phyloP scores from a whole-genome alignment of 805 yeast genomes.

The Yamadazyma sp. region DNA sequence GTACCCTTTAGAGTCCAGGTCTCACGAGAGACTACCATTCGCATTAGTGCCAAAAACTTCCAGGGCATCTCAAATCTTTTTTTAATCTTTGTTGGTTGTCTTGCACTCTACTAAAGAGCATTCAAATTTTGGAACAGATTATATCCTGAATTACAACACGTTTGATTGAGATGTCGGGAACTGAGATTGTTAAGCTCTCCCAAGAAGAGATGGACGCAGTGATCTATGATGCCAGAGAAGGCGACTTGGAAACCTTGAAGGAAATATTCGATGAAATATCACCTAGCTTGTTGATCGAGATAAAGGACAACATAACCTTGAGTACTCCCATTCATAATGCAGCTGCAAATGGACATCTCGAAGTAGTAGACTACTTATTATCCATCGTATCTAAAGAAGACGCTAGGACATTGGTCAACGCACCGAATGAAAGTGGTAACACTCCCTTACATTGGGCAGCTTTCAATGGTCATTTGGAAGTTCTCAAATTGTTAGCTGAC shows the following conservation, averaged over 20 bases:
- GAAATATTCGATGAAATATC: conserved; percentile 63
- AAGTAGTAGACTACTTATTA: conserved; percentile 61
- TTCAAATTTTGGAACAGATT: too few species aligned
- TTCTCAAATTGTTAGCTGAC: conserved; percentile 70
- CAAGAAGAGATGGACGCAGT: conserved; percentile 84
- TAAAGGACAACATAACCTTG: conserved; percentile 61
- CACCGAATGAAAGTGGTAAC: conserved; percentile 76
- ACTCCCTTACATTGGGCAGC: conserved; percentile 98
- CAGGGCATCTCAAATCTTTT: conserved; percentile 8
- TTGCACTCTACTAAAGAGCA: too few species aligned
- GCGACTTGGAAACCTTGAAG: conserved; percentile 75
- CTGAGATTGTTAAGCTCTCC: conserved; percentile 30
- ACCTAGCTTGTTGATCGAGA: conserved; percentile 40
- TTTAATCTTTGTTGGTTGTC: too few species aligned
- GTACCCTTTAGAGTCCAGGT: too few species aligned
- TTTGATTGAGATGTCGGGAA: conserved; percentile 21
- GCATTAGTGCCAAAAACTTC: conserved; percentile 6
- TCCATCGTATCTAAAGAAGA: conserved; percentile 46
- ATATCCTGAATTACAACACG: too few species aligned
- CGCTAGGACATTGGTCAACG: conserved; percentile 33
- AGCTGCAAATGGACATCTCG: conserved; percentile 87
- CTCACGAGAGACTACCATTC: too few species aligned
- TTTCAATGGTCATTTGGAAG: conserved; percentile 75
- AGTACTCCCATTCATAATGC: conserved; percentile 93
- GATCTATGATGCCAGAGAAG: conserved; percentile 80